Conservation (phyloP, 2,329 filamentous ascomycete genomes). For the Ceratocystiopsis sp. region DNA sequence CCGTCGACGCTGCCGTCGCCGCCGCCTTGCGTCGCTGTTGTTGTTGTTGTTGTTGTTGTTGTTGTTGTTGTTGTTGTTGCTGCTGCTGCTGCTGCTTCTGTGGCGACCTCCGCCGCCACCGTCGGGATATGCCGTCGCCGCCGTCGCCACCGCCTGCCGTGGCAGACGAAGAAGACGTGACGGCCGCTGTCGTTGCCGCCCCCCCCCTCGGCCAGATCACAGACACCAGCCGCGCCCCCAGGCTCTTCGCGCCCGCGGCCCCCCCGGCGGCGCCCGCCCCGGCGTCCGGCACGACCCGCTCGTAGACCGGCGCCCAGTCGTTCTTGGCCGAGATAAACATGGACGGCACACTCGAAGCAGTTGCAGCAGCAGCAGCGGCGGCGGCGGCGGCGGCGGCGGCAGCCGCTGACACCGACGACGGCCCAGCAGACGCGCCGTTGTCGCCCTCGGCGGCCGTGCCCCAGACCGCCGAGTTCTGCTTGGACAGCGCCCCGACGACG, state of each 20-base stretch:
- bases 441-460: too few relatives aligned
- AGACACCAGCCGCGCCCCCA: too few relatives aligned
- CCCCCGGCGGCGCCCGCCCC: background rate
- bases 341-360: conserved; percentile 12
- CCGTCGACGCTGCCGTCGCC: conserved; percentile 14
- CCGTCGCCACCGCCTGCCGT: conserved; percentile 2
- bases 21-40: conserved; percentile 14
- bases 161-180: background rate
- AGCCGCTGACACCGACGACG: background rate
- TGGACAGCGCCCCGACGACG: conserved; percentile 18
- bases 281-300: conserved; percentile 32
- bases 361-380: conserved; percentile 15
- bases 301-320: conserved; percentile 83
- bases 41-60: conserved; percentile 11
- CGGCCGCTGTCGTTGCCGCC: too few relatives aligned
- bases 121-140: conserved; percentile 10
- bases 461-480: conserved; percentile 19
- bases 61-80: too few relatives aligned
- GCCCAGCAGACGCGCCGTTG: conserved; percentile 6
- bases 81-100: background rate
- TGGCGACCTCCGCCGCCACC: conserved; percentile 8
- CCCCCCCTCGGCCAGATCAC: too few relatives aligned
- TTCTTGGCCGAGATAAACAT: conserved; percentile 77
- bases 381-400: conserved; percentile 3
- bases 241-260: too few relatives aligned